phyloP scores from a whole-genome alignment of 2,329 filamentous ascomycete genomes.

The Volutella citrinella region DNA sequence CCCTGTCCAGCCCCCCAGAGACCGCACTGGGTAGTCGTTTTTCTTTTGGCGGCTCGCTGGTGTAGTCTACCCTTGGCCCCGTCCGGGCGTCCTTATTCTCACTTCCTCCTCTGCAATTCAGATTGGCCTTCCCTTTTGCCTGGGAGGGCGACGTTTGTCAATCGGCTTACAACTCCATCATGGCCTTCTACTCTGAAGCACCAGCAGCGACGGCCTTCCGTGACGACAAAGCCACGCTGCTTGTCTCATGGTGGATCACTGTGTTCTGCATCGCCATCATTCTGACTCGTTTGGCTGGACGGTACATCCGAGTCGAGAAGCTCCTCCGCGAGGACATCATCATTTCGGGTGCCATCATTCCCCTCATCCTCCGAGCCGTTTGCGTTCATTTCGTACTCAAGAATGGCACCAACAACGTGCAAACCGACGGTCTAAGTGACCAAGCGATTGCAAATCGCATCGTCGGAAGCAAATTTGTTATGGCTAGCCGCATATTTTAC shows the following conservation, averaged over 20 bases:
- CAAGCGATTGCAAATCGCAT: constrained; percentile 52
- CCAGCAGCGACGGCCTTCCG: constrained; percentile 41
- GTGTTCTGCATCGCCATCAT: constrained; percentile 78
- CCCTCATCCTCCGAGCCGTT: constrained; percentile 74
- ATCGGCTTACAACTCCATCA: no score
- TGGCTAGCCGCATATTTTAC: constrained; percentile 78
- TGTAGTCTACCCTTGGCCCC: no score
- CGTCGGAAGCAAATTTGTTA: constrained; percentile 73
- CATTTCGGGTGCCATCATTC: constrained; percentile 73
- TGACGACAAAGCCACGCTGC: constrained; percentile 75
- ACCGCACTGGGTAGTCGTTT: no score
- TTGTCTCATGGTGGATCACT: constrained; percentile 93
- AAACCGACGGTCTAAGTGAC: constrained; percentile 13
- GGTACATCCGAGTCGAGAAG: constrained; percentile 77
- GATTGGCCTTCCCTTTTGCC: no score
- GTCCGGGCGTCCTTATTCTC: no score
- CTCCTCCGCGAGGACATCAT: constrained; percentile 84
- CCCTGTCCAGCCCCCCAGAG: no score
- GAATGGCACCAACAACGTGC: constrained; percentile 86
- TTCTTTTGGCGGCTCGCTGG: no score
- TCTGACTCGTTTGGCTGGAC: constrained; percentile 68
- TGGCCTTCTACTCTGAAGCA: constrained; percentile 53
- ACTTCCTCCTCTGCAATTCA: no score
- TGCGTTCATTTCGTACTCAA: constrained; percentile 77
- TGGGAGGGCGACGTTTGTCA: no score